Percentiles rank a stretch among this genome's conserved stretches.
Evolutionary conservation across 805 yeast species (phyloP).

Genomic region (Zygotorulaspora danielsina): DNA sequence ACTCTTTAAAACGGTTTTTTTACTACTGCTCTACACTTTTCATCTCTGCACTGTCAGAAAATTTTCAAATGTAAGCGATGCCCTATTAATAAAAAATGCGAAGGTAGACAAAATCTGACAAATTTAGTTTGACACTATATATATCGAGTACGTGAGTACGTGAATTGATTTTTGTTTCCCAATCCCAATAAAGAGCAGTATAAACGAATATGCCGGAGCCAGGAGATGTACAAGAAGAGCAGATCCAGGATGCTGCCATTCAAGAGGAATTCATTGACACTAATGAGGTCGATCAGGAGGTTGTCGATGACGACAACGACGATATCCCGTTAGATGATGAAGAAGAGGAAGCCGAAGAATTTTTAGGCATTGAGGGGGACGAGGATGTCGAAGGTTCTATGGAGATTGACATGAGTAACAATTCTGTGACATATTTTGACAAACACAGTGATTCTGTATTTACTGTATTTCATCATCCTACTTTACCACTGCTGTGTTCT

Average conservation of each 20-base stretch:
- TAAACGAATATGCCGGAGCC: constrained; percentile 17
- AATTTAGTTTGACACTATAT: too few species aligned
- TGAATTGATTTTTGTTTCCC: too few species aligned
- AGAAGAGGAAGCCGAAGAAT: constrained; percentile 27
- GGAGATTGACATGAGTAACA: constrained; percentile 84
- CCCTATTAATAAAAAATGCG: too few species aligned
- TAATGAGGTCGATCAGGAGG: constrained; percentile 44
- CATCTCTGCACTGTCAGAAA: too few species aligned
- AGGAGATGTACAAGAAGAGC: constrained; percentile 9
- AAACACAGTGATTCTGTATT: constrained; percentile 84
- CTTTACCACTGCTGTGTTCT: constrained; percentile 75
- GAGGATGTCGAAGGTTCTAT: constrained; percentile 46
- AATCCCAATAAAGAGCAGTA: too few species aligned
- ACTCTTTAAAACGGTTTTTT: too few species aligned
- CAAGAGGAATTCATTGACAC: constrained; percentile 38
- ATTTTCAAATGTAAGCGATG: too few species aligned
- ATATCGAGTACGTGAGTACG: too few species aligned
- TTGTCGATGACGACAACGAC: constrained; percentile 35
- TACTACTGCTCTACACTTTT: too few species aligned
- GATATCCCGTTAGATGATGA: constrained; percentile 32
- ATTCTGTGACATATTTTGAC: constrained; percentile 86
- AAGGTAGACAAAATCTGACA: too few species aligned
- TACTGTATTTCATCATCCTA: constrained; percentile 77
- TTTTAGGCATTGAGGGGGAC: neutral
- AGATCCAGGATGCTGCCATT: constrained; percentile 17